Base-by-base conservation (phyloP, 2,329 filamentous ascomycete species). In the Penicillium hordei region DNA sequence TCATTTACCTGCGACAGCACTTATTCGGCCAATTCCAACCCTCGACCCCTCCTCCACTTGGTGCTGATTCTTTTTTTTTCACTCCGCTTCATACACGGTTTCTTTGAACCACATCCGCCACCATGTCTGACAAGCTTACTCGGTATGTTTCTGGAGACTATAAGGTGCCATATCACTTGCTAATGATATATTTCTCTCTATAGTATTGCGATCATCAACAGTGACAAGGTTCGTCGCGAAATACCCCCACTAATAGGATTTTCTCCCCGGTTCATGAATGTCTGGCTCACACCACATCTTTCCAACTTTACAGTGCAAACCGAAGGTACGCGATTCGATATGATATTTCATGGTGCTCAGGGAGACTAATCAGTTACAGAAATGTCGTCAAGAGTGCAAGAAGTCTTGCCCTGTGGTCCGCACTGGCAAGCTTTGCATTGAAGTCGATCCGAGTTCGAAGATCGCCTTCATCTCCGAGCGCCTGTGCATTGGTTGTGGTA, bases 361-460 rank as follows among this genome's bases (percentile, higher is more conserved):
- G n/a, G 27, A 60, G 53, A 57, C 72, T 73, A 57, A 71, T 60
- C 10, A 48, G 62, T 48, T 67, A 65, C 71, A 93, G 89, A 97
- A 97, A 91, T 97, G 94, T 78, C 88, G 93, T 68, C 93, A 97
- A 82, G 94, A 99, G 79, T 99, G 94, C 85, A 97, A 97, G 78
- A 97, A 97, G 78, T 93, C 93, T 31, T 99, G 94, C 77, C 92
- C 95, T 31, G 94, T 99, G 63, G 94, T 99, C 68, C 90, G 93
- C 71, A 96, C 93, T 60, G 94, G 94, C 79, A 97, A 97, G 83
- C 87, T 95, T 67, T 96, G 93, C 79, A 97, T 97, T 75, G 93
- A 99, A 82, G 95, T 99, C 71, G 83, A 85, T 52, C 82, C 90
- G 62, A 86, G 90, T 58, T 95, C 93, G 65, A 93, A 93, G 73